Evolutionary conservation across 164 flowering plant genomes (phyloP).

Genomic region (Piper longum): DNA sequence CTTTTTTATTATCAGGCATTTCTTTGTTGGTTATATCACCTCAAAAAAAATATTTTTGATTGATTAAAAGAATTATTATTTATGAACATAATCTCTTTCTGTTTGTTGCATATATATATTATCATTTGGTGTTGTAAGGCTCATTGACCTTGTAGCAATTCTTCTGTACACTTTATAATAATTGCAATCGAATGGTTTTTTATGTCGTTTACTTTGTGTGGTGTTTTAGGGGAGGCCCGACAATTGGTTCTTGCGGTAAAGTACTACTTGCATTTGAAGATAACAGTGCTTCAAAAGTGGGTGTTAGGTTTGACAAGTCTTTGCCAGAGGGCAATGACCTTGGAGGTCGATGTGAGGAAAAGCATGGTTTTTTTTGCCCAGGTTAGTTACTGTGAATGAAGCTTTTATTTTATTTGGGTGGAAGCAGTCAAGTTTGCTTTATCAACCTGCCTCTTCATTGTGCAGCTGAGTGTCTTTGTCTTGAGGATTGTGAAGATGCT

Average conservation of each 20-base stretch:
- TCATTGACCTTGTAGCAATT: neutral
- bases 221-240: slow-evolving; percentile 44
- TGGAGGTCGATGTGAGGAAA: slow-evolving; percentile 71
- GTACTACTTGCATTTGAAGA: slow-evolving; percentile 68
- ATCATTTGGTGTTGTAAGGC: neutral
- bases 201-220: neutral
- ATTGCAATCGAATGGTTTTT: neutral
- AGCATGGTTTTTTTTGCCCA: slow-evolving; percentile 81
- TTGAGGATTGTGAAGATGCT: slow-evolving; percentile 52
- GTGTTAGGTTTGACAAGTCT: slow-evolving; percentile 76
- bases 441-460: neutral
- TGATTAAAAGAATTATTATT: neutral
- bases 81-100: neutral
- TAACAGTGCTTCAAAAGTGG: slow-evolving; percentile 66
- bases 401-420: neutral
- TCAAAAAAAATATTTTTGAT: too few species aligned
- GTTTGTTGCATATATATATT: neutral
- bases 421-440: neutral
- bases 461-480: slow-evolving; percentile 53
- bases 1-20: too few species aligned
- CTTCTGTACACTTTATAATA: too few species aligned
- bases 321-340: slow-evolving; percentile 73
- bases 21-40: too few species aligned
- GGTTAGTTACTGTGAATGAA: slow-evolving; percentile 25
- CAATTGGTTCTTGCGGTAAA: slow-evolving; percentile 54